Evolutionary conservation across 306 rosid species (phyloP).

Genomic region (Begonia peltatifolia): DNA sequence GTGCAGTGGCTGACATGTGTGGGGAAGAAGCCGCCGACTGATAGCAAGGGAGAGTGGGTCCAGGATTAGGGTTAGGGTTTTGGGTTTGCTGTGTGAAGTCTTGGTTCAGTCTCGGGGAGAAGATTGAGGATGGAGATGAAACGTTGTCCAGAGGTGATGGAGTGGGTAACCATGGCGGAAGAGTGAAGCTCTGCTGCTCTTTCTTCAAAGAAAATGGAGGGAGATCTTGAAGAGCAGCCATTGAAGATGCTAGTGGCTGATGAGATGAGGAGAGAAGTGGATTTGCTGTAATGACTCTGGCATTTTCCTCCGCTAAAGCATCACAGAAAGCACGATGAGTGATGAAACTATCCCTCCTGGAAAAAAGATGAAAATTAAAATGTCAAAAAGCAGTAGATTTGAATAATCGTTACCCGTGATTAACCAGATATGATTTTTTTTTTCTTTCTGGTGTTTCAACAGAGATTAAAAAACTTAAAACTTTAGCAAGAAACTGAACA

Average conservation of each 20-base stretch:
- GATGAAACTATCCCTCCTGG: conserved; percentile 92
- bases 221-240: conserved; percentile 18
- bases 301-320: conserved; percentile 90
- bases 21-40: conserved; percentile 41
- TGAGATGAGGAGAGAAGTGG: conserved; percentile 25
- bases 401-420: too few species aligned
- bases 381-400: conserved; percentile 6
- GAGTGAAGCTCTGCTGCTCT: conserved; percentile 34
- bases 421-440: too few species aligned
- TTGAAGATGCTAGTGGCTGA: conserved; percentile 16
- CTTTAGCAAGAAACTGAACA: background rate
- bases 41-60: conserved; percentile 38
- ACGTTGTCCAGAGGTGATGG: conserved; percentile 9
- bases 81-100: conserved; percentile 10
- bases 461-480: too few species aligned
- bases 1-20: conserved; percentile 93
- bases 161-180: conserved; percentile 51
- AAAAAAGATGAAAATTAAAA: background rate
- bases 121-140: conserved; percentile 24
- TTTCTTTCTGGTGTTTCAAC: too few species aligned
- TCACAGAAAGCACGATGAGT: conserved; percentile 99
- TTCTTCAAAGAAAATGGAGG: conserved; percentile 38
- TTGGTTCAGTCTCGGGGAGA: conserved; percentile 23
- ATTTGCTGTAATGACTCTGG: conserved; percentile 36
- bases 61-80: conserved; percentile 72